Conservation (phyloP, 2,329 filamentous ascomycete genomes). For the Curvularia lunata region DNA sequence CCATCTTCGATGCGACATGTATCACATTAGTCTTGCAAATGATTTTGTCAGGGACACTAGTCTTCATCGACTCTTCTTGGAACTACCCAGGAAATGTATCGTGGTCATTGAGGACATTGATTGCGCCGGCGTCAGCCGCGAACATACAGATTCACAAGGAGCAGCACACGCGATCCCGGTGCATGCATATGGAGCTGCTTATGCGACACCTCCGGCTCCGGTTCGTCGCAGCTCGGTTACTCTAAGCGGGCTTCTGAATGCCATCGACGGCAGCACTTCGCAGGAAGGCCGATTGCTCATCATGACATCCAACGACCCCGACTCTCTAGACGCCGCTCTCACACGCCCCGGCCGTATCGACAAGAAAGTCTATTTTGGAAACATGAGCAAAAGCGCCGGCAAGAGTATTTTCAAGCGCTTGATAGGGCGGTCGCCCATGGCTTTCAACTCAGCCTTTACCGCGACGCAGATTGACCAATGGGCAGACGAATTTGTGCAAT, state of each 20-base stretch:
- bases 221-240: constrained; percentile 46
- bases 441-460: constrained; percentile 25
- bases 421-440: constrained; percentile 34
- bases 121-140: constrained; percentile 41
- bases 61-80: constrained; percentile 28
- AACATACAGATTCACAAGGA: constrained; percentile 12
- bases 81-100: constrained; percentile 47
- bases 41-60: constrained; percentile 37
- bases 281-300: constrained; percentile 80
- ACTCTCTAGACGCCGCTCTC: constrained; percentile 74
- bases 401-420: constrained; percentile 41
- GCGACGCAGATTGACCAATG: constrained; percentile 29
- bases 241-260: constrained; percentile 76
- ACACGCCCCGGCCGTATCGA: constrained; percentile 76
- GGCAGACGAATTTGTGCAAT: constrained; percentile 34
- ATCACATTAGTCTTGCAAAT: constrained; percentile 45
- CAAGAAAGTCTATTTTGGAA: constrained; percentile 75
- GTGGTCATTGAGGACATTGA: constrained; percentile 54
- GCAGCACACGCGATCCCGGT: not conserved
- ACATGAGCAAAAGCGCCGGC: constrained; percentile 29
- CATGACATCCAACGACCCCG: constrained; percentile 81
- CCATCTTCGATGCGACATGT: constrained; percentile 48
- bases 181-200: not conserved
- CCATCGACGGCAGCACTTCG: constrained; percentile 80
- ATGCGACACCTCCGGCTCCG: too few relatives aligned